These are phyloP conservation scores for Fusarium xyrophilum DNA, from an alignment of 2,329 filamentous ascomycete species.

Conservation along the genomic window DNA sequence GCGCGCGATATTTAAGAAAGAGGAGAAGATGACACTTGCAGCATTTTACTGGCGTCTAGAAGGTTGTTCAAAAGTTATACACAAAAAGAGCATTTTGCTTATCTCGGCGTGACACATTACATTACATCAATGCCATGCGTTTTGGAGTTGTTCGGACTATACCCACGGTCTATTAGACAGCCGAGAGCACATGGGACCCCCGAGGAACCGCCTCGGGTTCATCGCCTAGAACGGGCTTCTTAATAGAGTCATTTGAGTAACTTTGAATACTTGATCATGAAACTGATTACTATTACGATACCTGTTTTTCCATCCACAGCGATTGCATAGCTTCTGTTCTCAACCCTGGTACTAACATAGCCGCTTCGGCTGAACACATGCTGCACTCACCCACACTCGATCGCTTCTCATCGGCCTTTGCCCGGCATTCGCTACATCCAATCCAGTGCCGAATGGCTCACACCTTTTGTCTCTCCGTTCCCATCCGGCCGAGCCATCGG, in stretches of 20 bases:
- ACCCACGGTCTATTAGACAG: slow-evolving; percentile 45
- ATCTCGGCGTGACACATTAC: background rate
- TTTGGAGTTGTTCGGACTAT: slow-evolving; percentile 43
- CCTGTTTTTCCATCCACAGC: no score
- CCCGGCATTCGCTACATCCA: slow-evolving; percentile 29
- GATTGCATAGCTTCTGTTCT: no score
- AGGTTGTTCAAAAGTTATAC: slow-evolving; percentile 24
- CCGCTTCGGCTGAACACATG: slow-evolving; percentile 1
- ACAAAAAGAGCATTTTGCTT: slow-evolving; percentile 23
- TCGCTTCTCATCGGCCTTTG: slow-evolving; percentile 11
- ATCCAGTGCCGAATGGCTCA: slow-evolving; percentile 6
- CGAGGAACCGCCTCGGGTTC: slow-evolving; percentile 33
- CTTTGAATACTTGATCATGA: slow-evolving; percentile 34
- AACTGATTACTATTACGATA: slow-evolving; percentile 8
- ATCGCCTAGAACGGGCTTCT: slow-evolving; percentile 42
- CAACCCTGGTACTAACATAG: no score
- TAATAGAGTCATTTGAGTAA: slow-evolving; percentile 37
- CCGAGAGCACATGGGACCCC: slow-evolving; percentile 33
- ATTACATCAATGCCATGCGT: slow-evolving; percentile 1
- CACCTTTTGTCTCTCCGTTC: slow-evolving; percentile 3
- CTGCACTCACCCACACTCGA: background rate
- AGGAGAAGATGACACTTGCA: slow-evolving; percentile 22
- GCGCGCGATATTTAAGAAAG: slow-evolving; percentile 31
- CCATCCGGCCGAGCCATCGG: slow-evolving; percentile 15
- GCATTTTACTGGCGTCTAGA: slow-evolving; percentile 42